Evolutionary conservation across 2,329 filamentous ascomycete genomes (phyloP).

Genomic region (Ophiobolus disseminans): DNA sequence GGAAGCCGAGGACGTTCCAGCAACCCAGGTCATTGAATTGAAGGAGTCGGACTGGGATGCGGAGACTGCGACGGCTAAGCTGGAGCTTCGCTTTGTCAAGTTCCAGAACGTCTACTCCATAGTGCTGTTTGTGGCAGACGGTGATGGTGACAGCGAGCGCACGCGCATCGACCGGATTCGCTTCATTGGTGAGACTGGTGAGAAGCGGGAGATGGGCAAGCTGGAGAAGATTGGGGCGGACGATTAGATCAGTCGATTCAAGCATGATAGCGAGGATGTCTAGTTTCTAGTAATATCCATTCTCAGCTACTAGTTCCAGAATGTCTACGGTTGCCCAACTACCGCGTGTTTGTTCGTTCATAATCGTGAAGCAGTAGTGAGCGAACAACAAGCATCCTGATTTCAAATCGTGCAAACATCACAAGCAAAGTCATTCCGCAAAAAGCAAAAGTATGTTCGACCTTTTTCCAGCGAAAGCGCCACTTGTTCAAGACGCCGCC

Average conservation of each 20-base stretch:
- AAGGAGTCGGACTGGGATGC: slow-evolving; percentile 75
- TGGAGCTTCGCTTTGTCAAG: slow-evolving; percentile 86
- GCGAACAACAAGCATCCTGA: not conserved
- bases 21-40: slow-evolving; percentile 81
- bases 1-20: slow-evolving; percentile 85
- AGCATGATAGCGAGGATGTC: too few relatives aligned
- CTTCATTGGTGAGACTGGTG: slow-evolving; percentile 85
- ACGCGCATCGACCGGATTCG: slow-evolving; percentile 80
- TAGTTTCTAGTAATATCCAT: too few relatives aligned
- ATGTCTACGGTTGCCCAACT: too few relatives aligned
- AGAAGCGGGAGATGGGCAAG: slow-evolving; percentile 93
- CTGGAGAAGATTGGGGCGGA: slow-evolving; percentile 92
- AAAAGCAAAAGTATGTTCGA: slow-evolving; percentile 59
- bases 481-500: slow-evolving; percentile 41
- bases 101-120: slow-evolving; percentile 93
- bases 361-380: too few relatives aligned
- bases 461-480: slow-evolving; percentile 53
- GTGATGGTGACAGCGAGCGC: slow-evolving; percentile 82
- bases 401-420: not conserved
- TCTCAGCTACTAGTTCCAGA: too few relatives aligned
- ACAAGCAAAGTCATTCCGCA: not conserved
- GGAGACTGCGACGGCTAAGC: slow-evolving; percentile 58
- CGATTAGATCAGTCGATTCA: too few relatives aligned
- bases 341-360: too few relatives aligned
- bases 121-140: slow-evolving; percentile 84